These are phyloP conservation scores for Tetrapyrgos nigripes DNA, from an alignment of 1,284 basidiomycete species.

Conservation along the genomic window DNA sequence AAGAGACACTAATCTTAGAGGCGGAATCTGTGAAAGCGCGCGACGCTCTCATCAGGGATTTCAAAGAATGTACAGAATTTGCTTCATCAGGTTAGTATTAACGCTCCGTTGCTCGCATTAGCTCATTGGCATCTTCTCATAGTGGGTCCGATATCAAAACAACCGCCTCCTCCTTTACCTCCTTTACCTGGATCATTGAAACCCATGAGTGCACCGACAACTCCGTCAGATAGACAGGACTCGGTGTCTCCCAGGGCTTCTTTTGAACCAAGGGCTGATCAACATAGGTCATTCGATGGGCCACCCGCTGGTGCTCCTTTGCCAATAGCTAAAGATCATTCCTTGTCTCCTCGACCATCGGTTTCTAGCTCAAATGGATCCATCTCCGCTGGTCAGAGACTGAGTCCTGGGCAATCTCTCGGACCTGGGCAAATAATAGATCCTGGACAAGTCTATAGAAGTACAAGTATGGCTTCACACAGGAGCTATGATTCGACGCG, in stretches of 20 bases:
- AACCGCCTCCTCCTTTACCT: slow-evolving; percentile 67
- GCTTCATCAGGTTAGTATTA: slow-evolving; percentile 70
- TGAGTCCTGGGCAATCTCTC: slow-evolving; percentile 23
- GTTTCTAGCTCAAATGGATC: slow-evolving; percentile 14
- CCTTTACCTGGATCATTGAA: slow-evolving; percentile 32
- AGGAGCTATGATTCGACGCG: slow-evolving; percentile 13
- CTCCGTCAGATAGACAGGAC: not conserved
- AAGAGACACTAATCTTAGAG: slow-evolving; percentile 82
- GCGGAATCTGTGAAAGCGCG: slow-evolving; percentile 68
- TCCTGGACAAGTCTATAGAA: slow-evolving; percentile 50
- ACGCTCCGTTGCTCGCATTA: slow-evolving; percentile 1
- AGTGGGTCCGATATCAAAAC: slow-evolving; percentile 45
- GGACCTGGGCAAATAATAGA: slow-evolving; percentile 45
- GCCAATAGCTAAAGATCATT: slow-evolving; percentile 4
- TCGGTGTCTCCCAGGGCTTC: slow-evolving; percentile 15
- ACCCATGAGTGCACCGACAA: slow-evolving; percentile 11
- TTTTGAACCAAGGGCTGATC: slow-evolving; percentile 9
- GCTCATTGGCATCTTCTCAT: slow-evolving; percentile 6
- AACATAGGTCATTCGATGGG: slow-evolving; percentile 32
- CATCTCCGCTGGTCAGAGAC: slow-evolving; percentile 5
- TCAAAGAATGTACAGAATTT: slow-evolving; percentile 87
- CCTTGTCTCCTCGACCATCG: slow-evolving; percentile 8
- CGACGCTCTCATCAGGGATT: slow-evolving; percentile 74
- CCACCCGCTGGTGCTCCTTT: slow-evolving; percentile 19
- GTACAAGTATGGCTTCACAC: slow-evolving; percentile 43